Evolutionary conservation across 192 early-diverging fungal genomes (phyloP).

Genomic region (Coemansia sp.): DNA sequence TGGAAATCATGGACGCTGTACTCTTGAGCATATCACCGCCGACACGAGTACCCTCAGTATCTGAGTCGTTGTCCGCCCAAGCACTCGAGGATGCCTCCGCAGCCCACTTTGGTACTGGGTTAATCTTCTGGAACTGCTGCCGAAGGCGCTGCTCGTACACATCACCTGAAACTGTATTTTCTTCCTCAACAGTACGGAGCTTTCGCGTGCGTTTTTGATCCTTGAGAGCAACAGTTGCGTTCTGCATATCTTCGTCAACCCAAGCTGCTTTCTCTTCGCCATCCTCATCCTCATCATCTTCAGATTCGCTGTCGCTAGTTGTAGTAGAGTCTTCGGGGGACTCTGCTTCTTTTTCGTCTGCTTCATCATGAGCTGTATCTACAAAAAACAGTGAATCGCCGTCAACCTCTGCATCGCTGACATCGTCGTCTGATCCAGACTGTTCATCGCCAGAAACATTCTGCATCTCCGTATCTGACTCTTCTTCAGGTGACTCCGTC

Average conservation of each 20-base stretch:
- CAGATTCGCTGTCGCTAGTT: conserved; percentile 11
- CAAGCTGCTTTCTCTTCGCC: conserved; percentile 61
- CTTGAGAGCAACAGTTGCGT: conserved; percentile 68
- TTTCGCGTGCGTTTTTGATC: conserved; percentile 67
- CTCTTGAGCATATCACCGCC: conserved; percentile 34
- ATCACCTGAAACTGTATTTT: conserved; percentile 68
- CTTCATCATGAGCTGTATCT: conserved; percentile 27
- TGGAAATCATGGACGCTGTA: conserved; percentile 20
- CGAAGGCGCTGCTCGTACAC: conserved; percentile 86
- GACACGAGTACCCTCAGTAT: conserved; percentile 43
- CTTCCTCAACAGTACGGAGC: conserved; percentile 70
- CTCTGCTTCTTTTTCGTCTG: conserved; percentile 42
- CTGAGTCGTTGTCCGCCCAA: conserved; percentile 46
- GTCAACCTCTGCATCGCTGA: background rate
- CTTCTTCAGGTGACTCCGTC: background rate
- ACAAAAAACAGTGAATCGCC: conserved; percentile 37
- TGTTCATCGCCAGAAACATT: background rate
- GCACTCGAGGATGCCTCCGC: conserved; percentile 14
- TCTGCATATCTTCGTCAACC: conserved; percentile 76
- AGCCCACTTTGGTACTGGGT: conserved; percentile 88
- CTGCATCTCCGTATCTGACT: background rate
- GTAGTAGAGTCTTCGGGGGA: background rate
- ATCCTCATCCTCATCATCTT: conserved; percentile 32
- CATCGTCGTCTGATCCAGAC: conserved; percentile 1
- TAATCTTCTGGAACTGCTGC: conserved; percentile 79